Evolutionary conservation across 2,329 filamentous ascomycete genomes (phyloP).

Genomic region (Fusarium pseudograminearum): DNA sequence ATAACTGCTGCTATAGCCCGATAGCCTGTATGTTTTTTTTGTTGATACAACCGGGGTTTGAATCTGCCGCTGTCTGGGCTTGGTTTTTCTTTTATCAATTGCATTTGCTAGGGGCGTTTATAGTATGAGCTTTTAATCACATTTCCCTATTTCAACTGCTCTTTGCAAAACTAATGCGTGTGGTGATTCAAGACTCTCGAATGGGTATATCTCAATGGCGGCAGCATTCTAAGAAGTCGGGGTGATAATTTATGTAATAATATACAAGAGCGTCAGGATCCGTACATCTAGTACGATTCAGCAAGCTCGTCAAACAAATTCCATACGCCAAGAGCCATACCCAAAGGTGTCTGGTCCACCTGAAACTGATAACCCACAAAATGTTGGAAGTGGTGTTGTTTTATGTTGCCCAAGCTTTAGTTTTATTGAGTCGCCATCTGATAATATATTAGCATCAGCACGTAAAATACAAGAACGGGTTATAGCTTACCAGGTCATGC

Average conservation of each 20-base stretch:
- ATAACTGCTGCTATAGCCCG: constrained; percentile 34
- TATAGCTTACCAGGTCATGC: constrained; percentile 4
- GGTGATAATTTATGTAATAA: constrained; percentile 2
- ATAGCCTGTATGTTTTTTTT: constrained; percentile 30
- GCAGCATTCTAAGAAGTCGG: not conserved
- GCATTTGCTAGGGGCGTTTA: constrained; percentile 48
- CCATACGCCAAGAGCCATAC: constrained; percentile 38
- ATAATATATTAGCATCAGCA: not conserved
- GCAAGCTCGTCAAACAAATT: constrained; percentile 17
- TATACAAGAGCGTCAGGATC: not conserved
- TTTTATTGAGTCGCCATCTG: constrained; percentile 6
- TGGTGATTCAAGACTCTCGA: not conserved
- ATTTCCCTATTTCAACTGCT: constrained; percentile 27
- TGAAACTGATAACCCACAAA: constrained; percentile 22
- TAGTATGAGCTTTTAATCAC: constrained; percentile 50
- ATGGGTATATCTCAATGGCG: not conserved
- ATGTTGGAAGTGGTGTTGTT: not conserved
- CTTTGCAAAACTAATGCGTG: not conserved
- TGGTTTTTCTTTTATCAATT: constrained; percentile 38
- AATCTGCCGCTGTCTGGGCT: constrained; percentile 38
- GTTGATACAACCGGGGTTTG: constrained; percentile 34
- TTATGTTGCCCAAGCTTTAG: not conserved
- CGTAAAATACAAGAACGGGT: not conserved
- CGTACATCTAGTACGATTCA: not conserved
- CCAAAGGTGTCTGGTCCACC: constrained; percentile 44